Base-by-base conservation (phyloP, 2,329 filamentous ascomycete species). In the Pseudopyrenochaeta lycopersici region DNA sequence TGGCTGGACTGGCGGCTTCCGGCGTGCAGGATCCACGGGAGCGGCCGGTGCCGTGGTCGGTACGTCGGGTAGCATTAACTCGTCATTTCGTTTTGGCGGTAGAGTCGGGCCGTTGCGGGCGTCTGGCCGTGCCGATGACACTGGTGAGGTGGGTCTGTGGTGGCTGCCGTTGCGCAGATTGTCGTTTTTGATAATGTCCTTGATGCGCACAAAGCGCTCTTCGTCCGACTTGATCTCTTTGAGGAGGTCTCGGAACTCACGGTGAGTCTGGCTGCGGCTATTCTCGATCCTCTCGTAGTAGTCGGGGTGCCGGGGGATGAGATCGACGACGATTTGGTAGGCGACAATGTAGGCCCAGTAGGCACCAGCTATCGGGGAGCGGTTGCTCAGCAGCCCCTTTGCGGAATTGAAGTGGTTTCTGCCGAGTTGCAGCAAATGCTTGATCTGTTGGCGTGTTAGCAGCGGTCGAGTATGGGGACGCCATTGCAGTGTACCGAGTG, bases 311-410 rank as follows among this genome's bases (percentile, higher is more conserved):
- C 82, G 82, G 2, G 91, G 90, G 21, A 98, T 88, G 36, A 88
- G 80, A 50, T 94, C 88, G 45, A 92, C 83, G 12, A 90, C 85
- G 49, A 97, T 89, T 52, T 92, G 88, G 54, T 85, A 92, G 10
- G 93, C 91, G 58, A 89, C 86, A 52, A 98, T 84, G 70, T 94
- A 98, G 56, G 96, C 90, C 60, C 90, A 85, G 49, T 96, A 89
- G 2, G 93, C 93, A 87, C 76, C 69, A 12, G 95, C 92, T 4
- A 88, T 85, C 80, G 76, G 56, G 85, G 84, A 30, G 32, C 73
- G 71, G 30, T 51, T 63, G 41, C 54, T 50, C 23, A 73, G 61
- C 53, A 87, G 65, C 51, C 82, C 80, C 46, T 87, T 84, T 32
- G 90, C 88, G 40, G 73, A 72, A 33, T 66, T 72, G 53, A 81